Base-by-base conservation (phyloP, 768 basidiomycete species). In the Boletus rubroflammeus region DNA sequence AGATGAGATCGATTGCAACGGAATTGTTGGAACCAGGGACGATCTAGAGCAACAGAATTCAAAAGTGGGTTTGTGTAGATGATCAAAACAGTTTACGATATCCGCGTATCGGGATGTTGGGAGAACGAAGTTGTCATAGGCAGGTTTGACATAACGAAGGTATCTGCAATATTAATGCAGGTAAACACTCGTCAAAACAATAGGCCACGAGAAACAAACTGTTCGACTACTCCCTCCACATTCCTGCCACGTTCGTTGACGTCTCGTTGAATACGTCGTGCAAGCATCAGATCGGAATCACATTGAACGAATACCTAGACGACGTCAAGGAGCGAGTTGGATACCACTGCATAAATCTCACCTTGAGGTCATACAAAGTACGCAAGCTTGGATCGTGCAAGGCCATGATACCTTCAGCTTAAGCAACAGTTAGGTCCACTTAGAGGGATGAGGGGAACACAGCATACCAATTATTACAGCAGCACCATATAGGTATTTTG, bases 281-380 rank as follows among this genome's bases (percentile, higher is more conserved):
- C 93, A 45, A 99, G 85, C 97, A 99, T 99, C 21, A 98, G 75
- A 69, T 99, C 97, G 8, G 94, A 88, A 67, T 98, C 94, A 55
- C 88, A 90, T 75, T 96, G 91, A 7, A 94, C 93, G 58, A 92
- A 94, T 5, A 94, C 77, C 88, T 91, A 51, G 8, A 44, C 7
- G 15, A 29, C 3, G 32, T 56, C 26, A 47, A 17, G 41, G 0
- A 40, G 39, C 10, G 29, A 52, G 9, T 35, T 26, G 5, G 40
- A 41, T 43, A 28, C 44, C 47, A 42, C 34, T 8, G 13, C 2
- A 5, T 40, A 6, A 28, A n/a, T 62, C 68, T 47, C 57, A 84
- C 93, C 80, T 97, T 96, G 35, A 99, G 78, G 69, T 99, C 97
- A 64, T 98, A 96, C 43, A 98, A 71, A 6, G 79, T 80, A 51